phyloP scores from a whole-genome alignment of 1,284 basidiomycete genomes.

The Mycena citricolor region DNA sequence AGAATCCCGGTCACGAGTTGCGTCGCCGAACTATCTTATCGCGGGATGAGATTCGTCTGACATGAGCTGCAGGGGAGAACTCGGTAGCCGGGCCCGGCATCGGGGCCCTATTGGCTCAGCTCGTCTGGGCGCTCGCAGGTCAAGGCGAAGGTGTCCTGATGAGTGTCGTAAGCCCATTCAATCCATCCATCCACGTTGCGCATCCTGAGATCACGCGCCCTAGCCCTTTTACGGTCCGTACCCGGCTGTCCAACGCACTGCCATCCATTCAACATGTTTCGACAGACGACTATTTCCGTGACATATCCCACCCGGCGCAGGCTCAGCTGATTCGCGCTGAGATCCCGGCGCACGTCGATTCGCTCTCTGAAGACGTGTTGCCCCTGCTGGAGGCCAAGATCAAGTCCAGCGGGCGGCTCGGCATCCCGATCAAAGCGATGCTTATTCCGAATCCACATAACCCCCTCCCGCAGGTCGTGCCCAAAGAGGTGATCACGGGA shows the following conservation, averaged over 20 bases:
- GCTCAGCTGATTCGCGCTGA: slow-evolving; percentile 20
- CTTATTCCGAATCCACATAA: slow-evolving; percentile 30
- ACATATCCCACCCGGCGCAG: slow-evolving; percentile 18
- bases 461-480: slow-evolving; percentile 24
- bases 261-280: not conserved
- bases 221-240: slow-evolving; percentile 17
- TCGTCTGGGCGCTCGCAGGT: slow-evolving; percentile 15
- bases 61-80: slow-evolving; percentile 19
- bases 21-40: slow-evolving; percentile 11
- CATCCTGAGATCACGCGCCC: too few species aligned
- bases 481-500: slow-evolving; percentile 21
- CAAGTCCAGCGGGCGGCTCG: slow-evolving; percentile 12
- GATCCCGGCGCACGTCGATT: slow-evolving; percentile 17
- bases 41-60: slow-evolving; percentile 4
- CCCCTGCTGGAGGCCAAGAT: slow-evolving; percentile 23
- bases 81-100: slow-evolving; percentile 26
- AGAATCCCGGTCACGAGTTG: slow-evolving; percentile 14
- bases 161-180: slow-evolving; percentile 10
- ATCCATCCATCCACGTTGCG: not conserved
- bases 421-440: slow-evolving; percentile 24
- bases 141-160: slow-evolving; percentile 18
- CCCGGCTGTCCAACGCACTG: not conserved
- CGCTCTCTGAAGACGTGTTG: slow-evolving; percentile 21
- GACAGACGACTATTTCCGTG: slow-evolving; percentile 20
- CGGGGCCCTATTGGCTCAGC: slow-evolving; percentile 19